A percentile compares a stretch with the other conserved stretches of the same genome.
phyloP scores from a whole-genome alignment of 2,329 filamentous ascomycete genomes.

The Colletotrichum chrysophilum region DNA sequence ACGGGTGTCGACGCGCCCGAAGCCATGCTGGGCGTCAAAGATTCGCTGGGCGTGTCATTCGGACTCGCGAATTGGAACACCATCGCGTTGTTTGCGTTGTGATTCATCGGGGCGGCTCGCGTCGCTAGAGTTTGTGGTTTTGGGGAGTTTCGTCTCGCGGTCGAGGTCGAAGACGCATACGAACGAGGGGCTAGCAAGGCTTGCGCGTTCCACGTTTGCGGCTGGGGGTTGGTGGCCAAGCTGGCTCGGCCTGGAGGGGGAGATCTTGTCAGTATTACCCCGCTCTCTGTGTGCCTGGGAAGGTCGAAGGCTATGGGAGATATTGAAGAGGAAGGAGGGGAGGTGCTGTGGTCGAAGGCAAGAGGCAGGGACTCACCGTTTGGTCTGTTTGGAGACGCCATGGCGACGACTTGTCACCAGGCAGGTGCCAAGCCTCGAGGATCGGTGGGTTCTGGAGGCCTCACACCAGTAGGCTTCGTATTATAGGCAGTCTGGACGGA shows the following conservation, averaged over 20 bases:
- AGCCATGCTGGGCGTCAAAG: slow-evolving; percentile 34
- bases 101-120: background rate
- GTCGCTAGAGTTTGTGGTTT: slow-evolving; percentile 13
- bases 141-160: slow-evolving; percentile 8
- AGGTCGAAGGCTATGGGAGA: background rate
- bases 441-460: background rate
- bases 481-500: background rate
- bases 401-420: background rate
- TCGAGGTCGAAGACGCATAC: background rate
- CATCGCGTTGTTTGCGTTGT: slow-evolving; percentile 33
- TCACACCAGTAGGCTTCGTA: background rate
- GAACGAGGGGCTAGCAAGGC: slow-evolving; percentile 21
- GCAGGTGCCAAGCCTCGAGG: background rate
- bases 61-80: slow-evolving; percentile 49
- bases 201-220: slow-evolving; percentile 21
- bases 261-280: background rate
- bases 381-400: slow-evolving; percentile 21
- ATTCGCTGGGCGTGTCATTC: slow-evolving; percentile 31
- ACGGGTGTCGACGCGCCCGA: slow-evolving; percentile 38
- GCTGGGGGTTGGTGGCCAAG: slow-evolving; percentile 9
- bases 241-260: slow-evolving; percentile 10
- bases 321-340: background rate
- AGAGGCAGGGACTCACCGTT: slow-evolving; percentile 10
- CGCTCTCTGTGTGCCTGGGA: background rate
- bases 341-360: background rate